Evolutionary conservation across 179 eudicot genomes (phyloP).

Genomic region (Actinidia arguta): DNA sequence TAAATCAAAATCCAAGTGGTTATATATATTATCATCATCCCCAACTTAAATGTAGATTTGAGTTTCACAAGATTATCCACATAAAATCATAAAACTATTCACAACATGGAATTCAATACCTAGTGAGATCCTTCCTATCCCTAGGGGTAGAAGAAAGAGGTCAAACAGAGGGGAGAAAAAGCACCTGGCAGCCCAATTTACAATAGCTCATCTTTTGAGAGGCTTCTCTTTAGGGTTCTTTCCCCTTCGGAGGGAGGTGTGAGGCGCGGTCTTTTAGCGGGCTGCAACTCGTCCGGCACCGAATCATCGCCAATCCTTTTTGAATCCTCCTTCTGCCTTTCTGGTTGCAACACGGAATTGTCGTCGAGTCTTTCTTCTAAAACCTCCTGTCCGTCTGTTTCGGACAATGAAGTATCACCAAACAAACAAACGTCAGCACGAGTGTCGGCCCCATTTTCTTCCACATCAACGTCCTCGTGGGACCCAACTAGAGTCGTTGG

Average conservation of each 20-base stretch:
- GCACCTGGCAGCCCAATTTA: constrained; percentile 12
- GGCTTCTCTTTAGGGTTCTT: background rate
- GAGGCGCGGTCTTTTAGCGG: constrained; percentile 25
- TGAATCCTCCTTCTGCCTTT: constrained; percentile 31
- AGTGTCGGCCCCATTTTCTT: constrained; percentile 11
- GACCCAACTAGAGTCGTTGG: background rate
- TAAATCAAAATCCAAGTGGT: background rate
- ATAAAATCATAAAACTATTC: constrained; percentile 3
- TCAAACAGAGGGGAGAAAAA: background rate
- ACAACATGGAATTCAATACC: constrained; percentile 9
- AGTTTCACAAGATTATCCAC: background rate
- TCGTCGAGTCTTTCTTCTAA: constrained; percentile 24
- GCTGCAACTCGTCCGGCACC: constrained; percentile 12
- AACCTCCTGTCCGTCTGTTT: constrained; percentile 34
- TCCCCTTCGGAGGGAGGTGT: background rate
- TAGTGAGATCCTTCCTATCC: background rate
- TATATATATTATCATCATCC: background rate
- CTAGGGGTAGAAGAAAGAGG: background rate
- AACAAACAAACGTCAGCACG: constrained; percentile 20
- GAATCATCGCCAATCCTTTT: constrained; percentile 37
- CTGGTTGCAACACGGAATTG: constrained; percentile 31
- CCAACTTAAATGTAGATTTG: constrained; percentile 1
- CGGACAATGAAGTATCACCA: constrained; percentile 31
- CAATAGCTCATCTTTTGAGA: constrained; percentile 8
- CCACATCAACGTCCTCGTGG: background rate